phyloP scores from a whole-genome alignment of 2,329 filamentous ascomycete species.

The Alternaria brassicae region DNA sequence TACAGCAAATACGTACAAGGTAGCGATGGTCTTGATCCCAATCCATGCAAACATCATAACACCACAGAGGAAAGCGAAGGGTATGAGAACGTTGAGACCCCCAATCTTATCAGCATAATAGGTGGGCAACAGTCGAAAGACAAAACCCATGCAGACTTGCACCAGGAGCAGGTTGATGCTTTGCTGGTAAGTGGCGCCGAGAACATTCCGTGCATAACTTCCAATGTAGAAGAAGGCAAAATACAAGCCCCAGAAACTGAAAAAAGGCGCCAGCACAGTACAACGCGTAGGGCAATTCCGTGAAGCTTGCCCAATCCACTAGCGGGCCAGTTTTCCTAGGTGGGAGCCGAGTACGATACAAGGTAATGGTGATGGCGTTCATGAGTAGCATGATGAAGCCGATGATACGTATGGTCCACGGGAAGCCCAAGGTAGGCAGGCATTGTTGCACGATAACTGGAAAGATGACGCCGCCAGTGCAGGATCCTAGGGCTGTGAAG shows the following conservation, averaged over 20 bases:
- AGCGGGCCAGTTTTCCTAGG: slow-evolving; percentile 53
- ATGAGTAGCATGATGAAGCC: slow-evolving; percentile 65
- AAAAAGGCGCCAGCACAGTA: slow-evolving; percentile 48
- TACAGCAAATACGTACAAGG: slow-evolving; percentile 41
- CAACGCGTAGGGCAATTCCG: slow-evolving; percentile 50
- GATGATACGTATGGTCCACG: slow-evolving; percentile 68
- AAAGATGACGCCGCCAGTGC: slow-evolving; percentile 42
- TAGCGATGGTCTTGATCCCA: slow-evolving; percentile 32
- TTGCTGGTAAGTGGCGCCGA: slow-evolving; percentile 58
- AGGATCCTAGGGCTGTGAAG: slow-evolving; percentile 37
- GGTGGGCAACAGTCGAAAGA: slow-evolving; percentile 58
- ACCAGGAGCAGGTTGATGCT: slow-evolving; percentile 65
- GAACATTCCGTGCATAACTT: slow-evolving; percentile 52
- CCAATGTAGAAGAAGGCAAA: slow-evolving; percentile 58
- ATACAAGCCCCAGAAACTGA: slow-evolving; percentile 50
- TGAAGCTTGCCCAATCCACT: slow-evolving; percentile 53
- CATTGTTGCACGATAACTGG: slow-evolving; percentile 45
- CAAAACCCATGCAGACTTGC: slow-evolving; percentile 57
- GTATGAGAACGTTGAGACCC: slow-evolving; percentile 58
- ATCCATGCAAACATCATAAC: slow-evolving; percentile 53
- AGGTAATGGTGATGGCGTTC: slow-evolving; percentile 39
- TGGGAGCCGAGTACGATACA: slow-evolving; percentile 49
- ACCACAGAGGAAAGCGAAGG: slow-evolving; percentile 56
- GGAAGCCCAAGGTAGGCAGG: slow-evolving; percentile 54
- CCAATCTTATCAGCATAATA: slow-evolving; percentile 51